Evolutionary conservation across 768 basidiomycete genomes (phyloP).

Genomic region (Lentinula boryana): DNA sequence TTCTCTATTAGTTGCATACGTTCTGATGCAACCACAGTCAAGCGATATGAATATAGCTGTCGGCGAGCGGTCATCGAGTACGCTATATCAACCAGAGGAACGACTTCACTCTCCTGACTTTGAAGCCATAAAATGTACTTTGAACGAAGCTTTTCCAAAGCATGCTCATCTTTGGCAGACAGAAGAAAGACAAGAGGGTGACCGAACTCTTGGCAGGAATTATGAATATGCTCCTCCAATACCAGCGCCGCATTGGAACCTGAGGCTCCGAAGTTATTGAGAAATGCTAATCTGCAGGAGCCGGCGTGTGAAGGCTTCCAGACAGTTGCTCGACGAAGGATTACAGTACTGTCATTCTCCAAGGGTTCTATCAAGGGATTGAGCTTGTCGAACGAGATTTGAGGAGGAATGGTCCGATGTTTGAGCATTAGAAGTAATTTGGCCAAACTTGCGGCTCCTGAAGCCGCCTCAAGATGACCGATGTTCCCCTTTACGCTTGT

Average conservation of each 20-base stretch:
- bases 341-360: constrained; percentile 40
- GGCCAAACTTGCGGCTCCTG: constrained; percentile 64
- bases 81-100: constrained; percentile 43
- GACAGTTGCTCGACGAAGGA: constrained; percentile 23
- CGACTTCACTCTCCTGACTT: constrained; percentile 14
- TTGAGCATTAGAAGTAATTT: constrained; percentile 68
- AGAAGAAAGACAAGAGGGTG: constrained; percentile 46
- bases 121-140: constrained; percentile 45
- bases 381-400: constrained; percentile 50
- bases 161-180: constrained; percentile 49
- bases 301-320: constrained; percentile 37
- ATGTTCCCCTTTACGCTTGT: constrained; percentile 71
- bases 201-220: background rate
- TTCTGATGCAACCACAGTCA: constrained; percentile 40
- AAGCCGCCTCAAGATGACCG: constrained; percentile 72
- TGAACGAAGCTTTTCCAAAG: constrained; percentile 41
- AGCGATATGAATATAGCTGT: constrained; percentile 45
- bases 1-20: constrained; percentile 40
- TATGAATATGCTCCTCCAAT: constrained; percentile 44
- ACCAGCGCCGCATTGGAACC: constrained; percentile 64
- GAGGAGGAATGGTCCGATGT: constrained; percentile 48
- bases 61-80: constrained; percentile 68
- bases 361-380: constrained; percentile 52
- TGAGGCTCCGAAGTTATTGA: constrained; percentile 75
- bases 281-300: constrained; percentile 42